Percentiles rank a stretch among this genome's conserved stretches.
These are phyloP conservation scores for Postia placenta DNA, from an alignment of 768 basidiomycete genomes.

Conservation along the genomic window DNA sequence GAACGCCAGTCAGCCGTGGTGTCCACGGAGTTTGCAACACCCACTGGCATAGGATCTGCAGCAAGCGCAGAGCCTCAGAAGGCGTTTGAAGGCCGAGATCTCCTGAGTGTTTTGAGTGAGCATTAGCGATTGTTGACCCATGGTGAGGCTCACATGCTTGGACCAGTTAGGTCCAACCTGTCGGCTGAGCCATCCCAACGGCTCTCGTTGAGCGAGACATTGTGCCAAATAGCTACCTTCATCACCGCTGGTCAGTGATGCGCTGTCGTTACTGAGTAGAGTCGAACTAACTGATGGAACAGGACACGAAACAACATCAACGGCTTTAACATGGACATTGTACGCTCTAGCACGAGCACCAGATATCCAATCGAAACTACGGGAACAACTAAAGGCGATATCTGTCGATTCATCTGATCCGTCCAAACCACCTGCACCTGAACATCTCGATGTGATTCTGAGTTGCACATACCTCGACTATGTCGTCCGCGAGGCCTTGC, in stretches of 20 bases:
- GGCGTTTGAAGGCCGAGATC: slow-evolving; percentile 35
- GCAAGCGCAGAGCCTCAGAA: slow-evolving; percentile 26
- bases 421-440: neutral
- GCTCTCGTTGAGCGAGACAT: slow-evolving; percentile 52
- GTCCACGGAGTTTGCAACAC: too few relatives aligned
- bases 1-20: slow-evolving; percentile 38
- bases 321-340: slow-evolving; percentile 56
- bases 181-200: slow-evolving; percentile 36
- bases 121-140: neutral
- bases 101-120: slow-evolving; percentile 39
- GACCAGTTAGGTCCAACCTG: slow-evolving; percentile 54
- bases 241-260: slow-evolving; percentile 35
- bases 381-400: slow-evolving; percentile 35
- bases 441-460: slow-evolving; percentile 15
- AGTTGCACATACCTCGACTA: slow-evolving; percentile 51
- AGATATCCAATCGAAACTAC: slow-evolving; percentile 39
- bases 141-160: neutral
- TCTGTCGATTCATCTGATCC: neutral
- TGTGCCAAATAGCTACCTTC: slow-evolving; percentile 61
- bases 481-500: slow-evolving; percentile 52
- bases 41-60: too few relatives aligned
- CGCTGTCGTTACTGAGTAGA: neutral
- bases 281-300: neutral
- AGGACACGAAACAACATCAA: slow-evolving; percentile 59
- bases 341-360: slow-evolving; percentile 47